Evolutionary conservation across 1,139 yeast genomes (phyloP), one percentile per base, ranked within the genome.

Genomic region (Pichia inconspicua): DNA sequence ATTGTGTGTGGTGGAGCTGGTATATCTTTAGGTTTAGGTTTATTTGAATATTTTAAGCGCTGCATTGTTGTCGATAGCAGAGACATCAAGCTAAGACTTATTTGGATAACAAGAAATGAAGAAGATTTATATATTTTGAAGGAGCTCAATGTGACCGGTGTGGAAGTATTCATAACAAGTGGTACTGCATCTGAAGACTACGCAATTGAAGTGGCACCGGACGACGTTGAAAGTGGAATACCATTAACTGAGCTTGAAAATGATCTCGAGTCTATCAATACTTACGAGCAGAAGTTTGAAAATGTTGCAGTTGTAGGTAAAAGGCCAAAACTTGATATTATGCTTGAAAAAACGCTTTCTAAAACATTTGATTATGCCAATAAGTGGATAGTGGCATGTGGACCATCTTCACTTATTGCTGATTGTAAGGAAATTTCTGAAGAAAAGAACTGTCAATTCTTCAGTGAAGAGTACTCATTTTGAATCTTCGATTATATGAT

Each of bases 1-100:
- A 73, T 88, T 9, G 65, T 88, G 4, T 84, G 89, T 35, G 97
- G 96, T 9, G 97, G 97, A 0, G 79, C 95, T 0, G 97, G 96
- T 0, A 75, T 89, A 6, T 82, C 96, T 0, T 77, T 80, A 57
- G 92, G 87, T 0, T 67, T 87, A 2, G 86, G 95, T 0, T 53
- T 84, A 4, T 71, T 66, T 59, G 61, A 68, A 51, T 66, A 70
- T 54, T 71, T 79, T 45, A 63, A 62, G 36, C 44, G 48, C 12
- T 54, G 55, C 48, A 48, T 51, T 4, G 35, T 47, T 8, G 43
- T 50, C 2, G 59, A 57, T 22, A 52, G 50, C 6, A 53, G 48
- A 37, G 64, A 62, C 37, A 48, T 63, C 11, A 58, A 56, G 32
- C 32, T 66, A 10, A 57, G 61, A 39, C 59, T 71, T 44, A 62